Evolutionary conservation across 2,329 filamentous ascomycete genomes (phyloP).

Genomic region (Penicillium palitans): DNA sequence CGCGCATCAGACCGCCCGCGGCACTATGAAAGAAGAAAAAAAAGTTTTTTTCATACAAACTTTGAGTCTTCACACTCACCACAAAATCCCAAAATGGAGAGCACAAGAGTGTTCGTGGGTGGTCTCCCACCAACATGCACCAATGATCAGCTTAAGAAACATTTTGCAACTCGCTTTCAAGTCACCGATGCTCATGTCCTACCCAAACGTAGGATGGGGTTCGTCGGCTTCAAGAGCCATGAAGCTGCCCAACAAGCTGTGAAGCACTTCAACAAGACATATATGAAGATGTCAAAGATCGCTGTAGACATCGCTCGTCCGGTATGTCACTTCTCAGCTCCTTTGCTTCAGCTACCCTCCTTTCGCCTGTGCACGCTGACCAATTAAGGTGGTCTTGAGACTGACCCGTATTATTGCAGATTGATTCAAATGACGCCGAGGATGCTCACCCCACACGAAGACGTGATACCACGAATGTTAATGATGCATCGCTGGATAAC

Average conservation of each 20-base stretch:
- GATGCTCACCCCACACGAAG: slow-evolving; percentile 28
- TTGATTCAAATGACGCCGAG: slow-evolving; percentile 38
- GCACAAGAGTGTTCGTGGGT: slow-evolving; percentile 70
- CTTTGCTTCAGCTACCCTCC: slow-evolving; percentile 17
- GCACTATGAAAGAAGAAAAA: slow-evolving; percentile 35
- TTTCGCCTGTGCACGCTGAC: slow-evolving; percentile 39
- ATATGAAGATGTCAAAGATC: slow-evolving; percentile 94
- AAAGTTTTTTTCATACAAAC: slow-evolving; percentile 18
- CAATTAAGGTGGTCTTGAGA: slow-evolving; percentile 41
- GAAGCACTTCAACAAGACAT: slow-evolving; percentile 93
- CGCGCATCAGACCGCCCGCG: slow-evolving; percentile 35
- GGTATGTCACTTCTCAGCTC: slow-evolving; percentile 52
- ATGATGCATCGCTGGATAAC: slow-evolving; percentile 24
- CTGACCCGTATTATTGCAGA: slow-evolving; percentile 43
- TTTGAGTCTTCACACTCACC: slow-evolving; percentile 20
- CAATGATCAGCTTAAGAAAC: slow-evolving; percentile 81
- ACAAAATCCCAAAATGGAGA: slow-evolving; percentile 60
- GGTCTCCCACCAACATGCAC: slow-evolving; percentile 81
- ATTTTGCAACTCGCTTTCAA: slow-evolving; percentile 75
- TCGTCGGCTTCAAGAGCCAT: slow-evolving; percentile 85
- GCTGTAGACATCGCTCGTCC: slow-evolving; percentile 83
- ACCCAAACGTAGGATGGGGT: slow-evolving; percentile 85
- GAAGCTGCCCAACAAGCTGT: slow-evolving; percentile 80
- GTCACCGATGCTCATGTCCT: slow-evolving; percentile 94
- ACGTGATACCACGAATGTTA: slow-evolving; percentile 22